Evolutionary conservation across 2,329 filamentous ascomycete species (phyloP).

Genomic region (Exophiala xenobiotica): DNA sequence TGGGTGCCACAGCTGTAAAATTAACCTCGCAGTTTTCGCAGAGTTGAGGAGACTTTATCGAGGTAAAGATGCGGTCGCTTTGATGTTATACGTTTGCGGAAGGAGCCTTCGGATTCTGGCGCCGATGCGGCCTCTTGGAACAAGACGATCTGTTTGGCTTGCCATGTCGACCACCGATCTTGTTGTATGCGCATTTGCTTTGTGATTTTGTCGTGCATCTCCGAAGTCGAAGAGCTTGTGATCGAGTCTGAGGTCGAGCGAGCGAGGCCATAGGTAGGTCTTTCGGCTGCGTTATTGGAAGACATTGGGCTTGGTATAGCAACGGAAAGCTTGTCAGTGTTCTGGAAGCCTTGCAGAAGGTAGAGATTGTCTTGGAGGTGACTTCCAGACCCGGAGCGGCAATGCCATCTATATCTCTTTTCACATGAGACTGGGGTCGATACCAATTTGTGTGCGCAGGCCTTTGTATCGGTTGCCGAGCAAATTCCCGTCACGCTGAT

Average conservation of each 20-base stretch:
- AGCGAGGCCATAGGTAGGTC: background rate
- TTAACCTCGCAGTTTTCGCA: conserved; percentile 22
- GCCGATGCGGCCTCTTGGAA: conserved; percentile 15
- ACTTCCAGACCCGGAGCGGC: too few relatives aligned
- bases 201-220: conserved; percentile 23
- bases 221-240: conserved; percentile 6
- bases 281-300: background rate
- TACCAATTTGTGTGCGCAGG: too few relatives aligned
- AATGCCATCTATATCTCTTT: background rate
- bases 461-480: background rate
- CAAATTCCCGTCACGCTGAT: background rate
- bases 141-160: conserved; percentile 20
- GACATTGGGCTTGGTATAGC: background rate
- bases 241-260: conserved; percentile 21
- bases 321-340: too few relatives aligned
- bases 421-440: background rate
- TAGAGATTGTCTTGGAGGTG: too few relatives aligned
- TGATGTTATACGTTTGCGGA: conserved; percentile 14
- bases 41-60: conserved; percentile 15
- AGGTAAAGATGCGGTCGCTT: conserved; percentile 23
- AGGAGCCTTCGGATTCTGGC: conserved; percentile 3
- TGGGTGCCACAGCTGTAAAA: background rate
- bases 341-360: too few relatives aligned
- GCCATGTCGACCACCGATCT: conserved; percentile 23
- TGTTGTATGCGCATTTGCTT: conserved; percentile 24